These are phyloP conservation scores for Scheffersomyces insectosa DNA, from an alignment of 1,139 yeast species.

Conservation along the genomic window DNA sequence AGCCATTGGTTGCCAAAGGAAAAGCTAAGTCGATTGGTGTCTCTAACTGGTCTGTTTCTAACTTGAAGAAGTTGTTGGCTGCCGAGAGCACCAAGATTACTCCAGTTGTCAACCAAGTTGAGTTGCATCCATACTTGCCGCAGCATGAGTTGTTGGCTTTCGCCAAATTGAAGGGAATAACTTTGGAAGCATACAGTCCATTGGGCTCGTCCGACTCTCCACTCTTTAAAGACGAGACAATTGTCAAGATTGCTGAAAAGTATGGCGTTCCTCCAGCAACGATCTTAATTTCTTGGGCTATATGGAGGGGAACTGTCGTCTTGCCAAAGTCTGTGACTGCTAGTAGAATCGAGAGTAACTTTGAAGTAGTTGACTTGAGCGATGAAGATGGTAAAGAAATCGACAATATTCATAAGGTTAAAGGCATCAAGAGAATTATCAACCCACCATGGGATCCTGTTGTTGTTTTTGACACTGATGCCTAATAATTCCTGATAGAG, in stretches of 20 bases:
- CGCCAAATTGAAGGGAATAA: slow-evolving; percentile 14
- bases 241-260: slow-evolving; percentile 16
- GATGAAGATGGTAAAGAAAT: slow-evolving; percentile 16
- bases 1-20: slow-evolving; percentile 9
- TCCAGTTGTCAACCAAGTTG: slow-evolving; percentile 23
- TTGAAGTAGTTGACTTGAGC: slow-evolving; percentile 13
- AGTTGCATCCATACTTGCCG: slow-evolving; percentile 23
- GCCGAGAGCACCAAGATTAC: slow-evolving; percentile 15
- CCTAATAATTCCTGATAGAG: not conserved
- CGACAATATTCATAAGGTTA: slow-evolving; percentile 12
- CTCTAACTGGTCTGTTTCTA: slow-evolving; percentile 17
- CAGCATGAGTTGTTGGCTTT: slow-evolving; percentile 17
- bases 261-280: slow-evolving; percentile 16
- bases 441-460: slow-evolving; percentile 16
- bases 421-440: slow-evolving; percentile 16
- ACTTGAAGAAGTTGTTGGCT: slow-evolving; percentile 15
- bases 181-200: slow-evolving; percentile 23
- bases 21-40: slow-evolving; percentile 21
- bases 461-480: slow-evolving; percentile 10
- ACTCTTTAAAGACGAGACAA: slow-evolving; percentile 14
- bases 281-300: slow-evolving; percentile 20
- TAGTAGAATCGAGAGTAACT: slow-evolving; percentile 17
- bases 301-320: slow-evolving; percentile 23
- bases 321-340: slow-evolving; percentile 21
- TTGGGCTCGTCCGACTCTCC: slow-evolving; percentile 23